These are phyloP conservation scores for Solanum ossicruentum DNA, from an alignment of 257 asterid genomes.

Conservation along the genomic window DNA sequence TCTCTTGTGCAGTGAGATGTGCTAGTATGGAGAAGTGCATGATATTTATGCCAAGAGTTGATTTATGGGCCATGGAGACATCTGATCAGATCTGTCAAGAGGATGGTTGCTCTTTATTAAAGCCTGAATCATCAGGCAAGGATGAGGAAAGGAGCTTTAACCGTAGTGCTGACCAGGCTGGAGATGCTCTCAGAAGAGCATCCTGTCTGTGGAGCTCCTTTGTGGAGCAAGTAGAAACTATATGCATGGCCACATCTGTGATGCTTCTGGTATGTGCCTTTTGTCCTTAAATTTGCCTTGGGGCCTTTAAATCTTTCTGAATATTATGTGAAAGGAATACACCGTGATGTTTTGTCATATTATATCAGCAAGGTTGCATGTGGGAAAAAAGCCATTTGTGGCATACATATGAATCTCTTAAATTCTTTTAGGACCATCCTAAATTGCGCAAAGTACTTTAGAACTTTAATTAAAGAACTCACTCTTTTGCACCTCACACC, in stretches of 20 bases:
- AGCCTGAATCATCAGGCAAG: slow-evolving; percentile 12
- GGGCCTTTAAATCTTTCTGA: background rate
- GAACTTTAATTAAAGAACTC: background rate
- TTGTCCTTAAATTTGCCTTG: slow-evolving; percentile 1
- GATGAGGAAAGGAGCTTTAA: background rate
- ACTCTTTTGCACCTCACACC: background rate
- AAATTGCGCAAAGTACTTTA: background rate
- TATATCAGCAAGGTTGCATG: background rate
- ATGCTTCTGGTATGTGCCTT: slow-evolving; percentile 66
- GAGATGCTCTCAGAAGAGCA: slow-evolving; percentile 15
- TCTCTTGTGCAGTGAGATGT: slow-evolving; percentile 70
- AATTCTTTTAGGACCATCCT: background rate
- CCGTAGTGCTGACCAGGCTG: background rate
- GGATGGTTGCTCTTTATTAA: slow-evolving; percentile 14
- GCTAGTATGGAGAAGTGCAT: slow-evolving; percentile 45
- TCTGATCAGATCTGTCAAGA: slow-evolving; percentile 23
- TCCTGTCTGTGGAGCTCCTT: slow-evolving; percentile 85
- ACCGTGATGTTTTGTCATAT: background rate
- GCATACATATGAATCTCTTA: background rate
- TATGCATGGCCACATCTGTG: slow-evolving; percentile 55
- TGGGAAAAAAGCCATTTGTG: background rate
- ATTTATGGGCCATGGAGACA: slow-evolving; percentile 84
- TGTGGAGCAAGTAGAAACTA: slow-evolving; percentile 74
- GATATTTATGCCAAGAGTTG: slow-evolving; percentile 85
- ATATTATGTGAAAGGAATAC: background rate